Evolutionary conservation across 106 monocot species (phyloP).

Genomic region (Phalaenopsis equestris): DNA sequence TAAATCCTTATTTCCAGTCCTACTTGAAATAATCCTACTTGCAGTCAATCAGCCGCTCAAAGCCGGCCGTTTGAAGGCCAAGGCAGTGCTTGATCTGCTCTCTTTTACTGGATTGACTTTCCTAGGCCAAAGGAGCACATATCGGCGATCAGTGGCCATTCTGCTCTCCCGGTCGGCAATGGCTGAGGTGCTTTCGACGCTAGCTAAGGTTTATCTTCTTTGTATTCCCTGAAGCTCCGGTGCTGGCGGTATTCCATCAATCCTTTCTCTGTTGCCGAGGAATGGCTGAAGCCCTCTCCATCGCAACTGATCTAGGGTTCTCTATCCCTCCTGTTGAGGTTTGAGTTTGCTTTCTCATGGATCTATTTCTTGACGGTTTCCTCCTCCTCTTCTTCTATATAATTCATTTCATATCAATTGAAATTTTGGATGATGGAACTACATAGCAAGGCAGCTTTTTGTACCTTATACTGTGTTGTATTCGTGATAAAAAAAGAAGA

Average conservation of each 20-base stretch:
- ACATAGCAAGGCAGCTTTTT: neutral
- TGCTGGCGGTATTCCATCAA: neutral
- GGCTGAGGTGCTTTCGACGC: no score
- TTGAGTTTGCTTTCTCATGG: neutral
- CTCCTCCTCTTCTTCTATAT: neutral
- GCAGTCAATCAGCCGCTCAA: neutral
- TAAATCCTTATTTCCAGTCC: no score
- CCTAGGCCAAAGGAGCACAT: no score
- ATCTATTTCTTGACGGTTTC: neutral
- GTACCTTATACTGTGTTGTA: neutral
- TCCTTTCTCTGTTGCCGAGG: conserved; percentile 12
- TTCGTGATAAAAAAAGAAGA: neutral
- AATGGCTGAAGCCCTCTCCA: conserved; percentile 91
- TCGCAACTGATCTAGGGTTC: conserved; percentile 90
- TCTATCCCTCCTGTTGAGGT: conserved; percentile 59
- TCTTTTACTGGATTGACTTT: no score
- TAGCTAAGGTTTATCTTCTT: no score
- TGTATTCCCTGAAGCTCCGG: neutral
- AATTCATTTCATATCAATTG: neutral
- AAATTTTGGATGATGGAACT: neutral
- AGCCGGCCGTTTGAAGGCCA: no score
- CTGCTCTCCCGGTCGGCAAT: no score
- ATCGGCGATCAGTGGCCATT: no score
- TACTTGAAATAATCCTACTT: no score
- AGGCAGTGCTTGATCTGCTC: no score